A percentile compares a stretch with the other conserved stretches of the same genome.
phyloP scores from a whole-genome alignment of 2,329 filamentous ascomycete genomes.

The Fusarium bactridioides region DNA sequence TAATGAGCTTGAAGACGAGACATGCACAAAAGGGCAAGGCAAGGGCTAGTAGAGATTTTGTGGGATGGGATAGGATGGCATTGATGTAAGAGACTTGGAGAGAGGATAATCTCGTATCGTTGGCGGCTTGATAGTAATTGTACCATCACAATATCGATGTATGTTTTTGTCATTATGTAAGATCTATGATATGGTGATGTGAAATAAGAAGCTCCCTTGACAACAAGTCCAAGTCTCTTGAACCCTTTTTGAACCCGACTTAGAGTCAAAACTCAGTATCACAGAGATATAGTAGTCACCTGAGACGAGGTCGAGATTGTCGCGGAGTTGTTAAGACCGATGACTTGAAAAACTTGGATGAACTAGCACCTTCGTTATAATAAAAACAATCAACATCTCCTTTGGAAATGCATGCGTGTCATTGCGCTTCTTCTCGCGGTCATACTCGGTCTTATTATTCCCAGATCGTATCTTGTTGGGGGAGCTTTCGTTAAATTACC shows the following conservation, averaged over 20 bases:
- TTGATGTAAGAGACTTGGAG: constrained; percentile 2
- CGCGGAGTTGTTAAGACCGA: background rate
- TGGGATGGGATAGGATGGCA: background rate
- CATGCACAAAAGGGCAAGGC: constrained; percentile 1
- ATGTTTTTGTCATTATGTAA: background rate
- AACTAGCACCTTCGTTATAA: background rate
- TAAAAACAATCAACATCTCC: no score
- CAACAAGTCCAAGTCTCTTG: background rate
- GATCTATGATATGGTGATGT: background rate
- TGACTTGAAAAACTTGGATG: background rate
- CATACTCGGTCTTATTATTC: background rate
- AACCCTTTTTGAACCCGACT: background rate
- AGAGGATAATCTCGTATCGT: constrained; percentile 1
- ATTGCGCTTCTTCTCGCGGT: background rate
- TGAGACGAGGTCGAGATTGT: background rate
- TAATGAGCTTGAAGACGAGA: constrained; percentile 1
- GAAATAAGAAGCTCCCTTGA: background rate
- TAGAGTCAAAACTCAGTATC: background rate
- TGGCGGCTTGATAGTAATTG: constrained; percentile 20
- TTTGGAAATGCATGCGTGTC: background rate
- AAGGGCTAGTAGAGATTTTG: constrained; percentile 7
- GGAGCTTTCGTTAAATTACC: background rate
- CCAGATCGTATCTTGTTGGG: background rate
- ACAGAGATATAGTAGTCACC: background rate
- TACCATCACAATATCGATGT: constrained; percentile 13